phyloP scores from a whole-genome alignment of 371 early-diverging fungal species.

The Saksenaea oblongispora region DNA sequence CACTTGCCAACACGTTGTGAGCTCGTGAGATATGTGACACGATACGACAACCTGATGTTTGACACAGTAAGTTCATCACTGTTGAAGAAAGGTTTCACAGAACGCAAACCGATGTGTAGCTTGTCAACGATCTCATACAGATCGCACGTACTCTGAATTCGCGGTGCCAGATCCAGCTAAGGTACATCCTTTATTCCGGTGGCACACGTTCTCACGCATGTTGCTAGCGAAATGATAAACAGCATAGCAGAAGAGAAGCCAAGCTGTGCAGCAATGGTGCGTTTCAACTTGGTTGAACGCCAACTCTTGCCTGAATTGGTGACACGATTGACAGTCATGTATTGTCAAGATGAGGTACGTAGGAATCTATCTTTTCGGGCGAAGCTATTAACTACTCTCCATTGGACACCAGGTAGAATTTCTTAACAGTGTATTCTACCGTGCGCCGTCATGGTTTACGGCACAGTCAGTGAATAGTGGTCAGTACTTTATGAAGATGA shows the following conservation, averaged over 20 bases:
- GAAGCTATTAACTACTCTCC: neutral
- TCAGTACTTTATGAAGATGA: slow-evolving; percentile 35
- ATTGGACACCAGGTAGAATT: slow-evolving; percentile 25
- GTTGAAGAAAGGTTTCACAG: no score
- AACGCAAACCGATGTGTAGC: slow-evolving; percentile 9
- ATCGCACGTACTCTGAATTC: slow-evolving; percentile 25
- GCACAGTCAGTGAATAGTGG: slow-evolving; percentile 36
- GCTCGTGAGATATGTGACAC: slow-evolving; percentile 19
- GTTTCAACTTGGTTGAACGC: slow-evolving; percentile 35
- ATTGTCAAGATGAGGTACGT: slow-evolving; percentile 44
- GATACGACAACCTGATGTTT: slow-evolving; percentile 16
- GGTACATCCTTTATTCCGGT: slow-evolving; percentile 11
- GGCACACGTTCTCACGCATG: neutral
- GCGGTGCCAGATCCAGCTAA: slow-evolving; percentile 25
- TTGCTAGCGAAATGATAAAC: slow-evolving; percentile 40
- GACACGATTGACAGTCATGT: slow-evolving; percentile 33
- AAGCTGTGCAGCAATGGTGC: slow-evolving; percentile 22
- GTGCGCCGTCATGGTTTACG: slow-evolving; percentile 39
- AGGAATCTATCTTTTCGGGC: no score
- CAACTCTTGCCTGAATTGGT: slow-evolving; percentile 41
- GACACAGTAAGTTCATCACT: no score
- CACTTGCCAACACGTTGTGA: slow-evolving; percentile 36
- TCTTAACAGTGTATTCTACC: slow-evolving; percentile 37
- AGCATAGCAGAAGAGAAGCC: slow-evolving; percentile 32
- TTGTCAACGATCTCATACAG: slow-evolving; percentile 22